A percentile compares a stretch with the other conserved stretches of the same genome.
Conservation (phyloP, 2,329 filamentous ascomycete genomes). For the Phaeomoniella chlamydospora region DNA sequence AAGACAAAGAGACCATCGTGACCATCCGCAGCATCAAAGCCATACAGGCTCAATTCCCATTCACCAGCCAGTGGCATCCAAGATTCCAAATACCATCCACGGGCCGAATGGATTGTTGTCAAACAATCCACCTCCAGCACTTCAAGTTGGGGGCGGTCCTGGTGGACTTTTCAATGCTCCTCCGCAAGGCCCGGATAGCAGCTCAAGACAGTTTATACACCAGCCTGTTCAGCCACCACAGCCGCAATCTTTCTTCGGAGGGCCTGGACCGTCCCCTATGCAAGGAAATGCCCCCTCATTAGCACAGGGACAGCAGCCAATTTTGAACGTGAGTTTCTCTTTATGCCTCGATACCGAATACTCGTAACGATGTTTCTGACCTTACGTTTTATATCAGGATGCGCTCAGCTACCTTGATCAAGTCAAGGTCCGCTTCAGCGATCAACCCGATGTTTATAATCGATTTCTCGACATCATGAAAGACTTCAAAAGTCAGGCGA, state of each 20-base stretch:
- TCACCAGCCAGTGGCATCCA: slow-evolving; percentile 82
- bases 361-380: too few relatives aligned
- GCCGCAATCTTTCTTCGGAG: slow-evolving; percentile 35
- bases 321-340: slow-evolving; percentile 46
- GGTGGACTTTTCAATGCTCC: slow-evolving; percentile 57
- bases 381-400: slow-evolving; percentile 38
- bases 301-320: slow-evolving; percentile 70
- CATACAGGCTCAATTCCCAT: slow-evolving; percentile 79
- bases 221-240: slow-evolving; percentile 40
- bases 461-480: slow-evolving; percentile 98
- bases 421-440: slow-evolving; percentile 94
- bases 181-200: slow-evolving; percentile 41
- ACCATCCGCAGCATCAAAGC: slow-evolving; percentile 62
- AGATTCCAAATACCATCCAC: slow-evolving; percentile 69
- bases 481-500: slow-evolving; percentile 97
- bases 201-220: slow-evolving; percentile 44
- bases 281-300: slow-evolving; percentile 40
- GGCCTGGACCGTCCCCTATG: slow-evolving; percentile 25
- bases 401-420: slow-evolving; percentile 94
- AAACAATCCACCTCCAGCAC: slow-evolving; percentile 42
- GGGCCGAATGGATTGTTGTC: slow-evolving; percentile 80
- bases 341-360: too few relatives aligned
- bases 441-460: slow-evolving; percentile 95
- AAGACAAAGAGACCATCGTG: slow-evolving; percentile 50
- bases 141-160: slow-evolving; percentile 45